These are phyloP conservation scores for Allantophomopsis lycopodina DNA, from an alignment of 2,329 filamentous ascomycete genomes.

Conservation along the genomic window DNA sequence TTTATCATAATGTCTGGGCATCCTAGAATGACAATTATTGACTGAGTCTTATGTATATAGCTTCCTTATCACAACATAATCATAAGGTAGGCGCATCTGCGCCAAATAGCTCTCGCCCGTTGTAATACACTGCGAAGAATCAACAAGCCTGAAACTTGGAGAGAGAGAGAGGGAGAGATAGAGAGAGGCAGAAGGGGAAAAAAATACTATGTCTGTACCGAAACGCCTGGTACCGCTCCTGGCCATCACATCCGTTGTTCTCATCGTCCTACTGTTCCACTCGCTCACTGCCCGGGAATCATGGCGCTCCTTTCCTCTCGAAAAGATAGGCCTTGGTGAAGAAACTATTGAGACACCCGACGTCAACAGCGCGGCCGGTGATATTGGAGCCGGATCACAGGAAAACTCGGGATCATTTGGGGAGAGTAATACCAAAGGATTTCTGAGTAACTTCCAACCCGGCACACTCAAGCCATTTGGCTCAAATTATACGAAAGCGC, in stretches of 20 bases:
- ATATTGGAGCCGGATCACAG: not conserved
- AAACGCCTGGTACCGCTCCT: not conserved
- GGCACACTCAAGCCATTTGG: constrained; percentile 5
- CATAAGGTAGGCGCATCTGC: no score
- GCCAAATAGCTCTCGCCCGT: no score
- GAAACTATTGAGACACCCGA: not conserved
- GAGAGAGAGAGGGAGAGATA: no score
- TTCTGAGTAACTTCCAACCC: constrained; percentile 1
- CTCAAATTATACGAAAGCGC: constrained; percentile 8
- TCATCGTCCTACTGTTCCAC: not conserved
- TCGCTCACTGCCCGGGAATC: not conserved
- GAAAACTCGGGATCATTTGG: not conserved
- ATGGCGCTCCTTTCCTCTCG: constrained; percentile 2
- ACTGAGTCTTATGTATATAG: no score
- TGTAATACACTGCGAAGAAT: no score
- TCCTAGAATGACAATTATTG: no score
- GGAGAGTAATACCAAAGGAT: not conserved
- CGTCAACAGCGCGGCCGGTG: constrained; percentile 1
- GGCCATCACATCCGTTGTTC: not conserved
- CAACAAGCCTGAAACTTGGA: no score
- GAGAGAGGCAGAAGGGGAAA: no score
- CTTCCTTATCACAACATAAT: no score
- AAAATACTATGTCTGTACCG: not conserved
- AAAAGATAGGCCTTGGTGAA: constrained; percentile 5
- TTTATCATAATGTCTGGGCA: no score